Evolutionary conservation across 164 flowering plant genomes (phyloP).

Genomic region (Hamamelis virginiana): DNA sequence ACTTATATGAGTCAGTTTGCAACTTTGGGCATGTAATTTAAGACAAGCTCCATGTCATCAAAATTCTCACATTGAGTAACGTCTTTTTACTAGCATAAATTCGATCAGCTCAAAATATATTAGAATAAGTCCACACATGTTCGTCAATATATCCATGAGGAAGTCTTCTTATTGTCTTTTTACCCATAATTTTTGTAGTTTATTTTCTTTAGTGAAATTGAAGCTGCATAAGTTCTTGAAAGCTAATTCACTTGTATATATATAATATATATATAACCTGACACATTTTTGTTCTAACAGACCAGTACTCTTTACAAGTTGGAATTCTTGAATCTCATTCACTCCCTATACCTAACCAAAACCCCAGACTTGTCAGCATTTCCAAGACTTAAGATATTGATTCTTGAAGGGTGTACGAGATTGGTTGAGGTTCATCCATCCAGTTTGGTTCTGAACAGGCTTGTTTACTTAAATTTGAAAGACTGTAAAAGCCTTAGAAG

Average conservation of each 20-base stretch:
- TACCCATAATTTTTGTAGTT: background rate
- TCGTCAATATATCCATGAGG: too few relatives aligned
- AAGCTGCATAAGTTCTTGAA: background rate
- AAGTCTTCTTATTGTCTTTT: background rate
- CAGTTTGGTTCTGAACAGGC: slow-evolving; percentile 14
- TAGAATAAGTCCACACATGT: too few relatives aligned
- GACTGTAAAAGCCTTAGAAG: slow-evolving; percentile 15
- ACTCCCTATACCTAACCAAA: slow-evolving; percentile 9
- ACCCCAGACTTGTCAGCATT: slow-evolving; percentile 15
- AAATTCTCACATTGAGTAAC: too few relatives aligned
- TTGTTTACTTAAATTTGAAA: slow-evolving; percentile 10
- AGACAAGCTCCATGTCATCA: too few relatives aligned
- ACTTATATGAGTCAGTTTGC: too few relatives aligned
- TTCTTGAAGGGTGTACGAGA: slow-evolving; percentile 17
- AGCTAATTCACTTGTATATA: background rate
- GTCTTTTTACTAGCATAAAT: too few relatives aligned
- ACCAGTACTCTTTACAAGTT: slow-evolving; percentile 16
- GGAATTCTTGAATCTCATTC: slow-evolving; percentile 20
- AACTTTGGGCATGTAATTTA: too few relatives aligned
- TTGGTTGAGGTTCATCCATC: slow-evolving; percentile 24
- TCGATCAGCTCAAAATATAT: too few relatives aligned
- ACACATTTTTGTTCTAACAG: too few relatives aligned
- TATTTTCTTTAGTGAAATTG: background rate
- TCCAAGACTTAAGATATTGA: slow-evolving; percentile 21
- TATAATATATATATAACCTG: too few relatives aligned